Percentiles rank a stretch among this genome's conserved stretches.
phyloP scores from a whole-genome alignment of 768 basidiomycete species.

The Asterophora lycoperdoides region DNA sequence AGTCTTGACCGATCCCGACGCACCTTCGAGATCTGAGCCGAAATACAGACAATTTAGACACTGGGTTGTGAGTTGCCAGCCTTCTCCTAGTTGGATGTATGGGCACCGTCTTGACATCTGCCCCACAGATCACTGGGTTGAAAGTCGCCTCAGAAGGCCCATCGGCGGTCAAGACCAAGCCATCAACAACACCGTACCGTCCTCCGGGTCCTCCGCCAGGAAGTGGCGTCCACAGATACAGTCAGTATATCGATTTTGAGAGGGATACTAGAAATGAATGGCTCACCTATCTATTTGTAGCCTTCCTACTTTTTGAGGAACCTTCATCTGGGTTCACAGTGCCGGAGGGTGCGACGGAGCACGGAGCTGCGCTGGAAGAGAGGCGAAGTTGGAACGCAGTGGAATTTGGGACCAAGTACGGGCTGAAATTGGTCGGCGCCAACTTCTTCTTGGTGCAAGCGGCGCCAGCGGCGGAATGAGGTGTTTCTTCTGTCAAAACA shows the following conservation, averaged over 20 bases:
- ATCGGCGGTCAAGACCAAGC: constrained; percentile 37
- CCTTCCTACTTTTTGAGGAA: constrained; percentile 60
- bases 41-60: constrained; percentile 52
- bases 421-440: constrained; percentile 53
- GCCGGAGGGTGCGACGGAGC: constrained; percentile 42
- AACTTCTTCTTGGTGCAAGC: constrained; percentile 49
- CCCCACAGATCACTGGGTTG: constrained; percentile 31
- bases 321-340: constrained; percentile 39
- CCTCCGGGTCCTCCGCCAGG: constrained; percentile 53
- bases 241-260: constrained; percentile 28
- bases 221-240: constrained; percentile 54
- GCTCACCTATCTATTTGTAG: constrained; percentile 21
- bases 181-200: constrained; percentile 51
- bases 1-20: constrained; percentile 58
- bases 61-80: constrained; percentile 41
- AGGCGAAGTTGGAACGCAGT: constrained; percentile 54
- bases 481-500: too few species aligned
- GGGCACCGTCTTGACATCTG: constrained; percentile 3
- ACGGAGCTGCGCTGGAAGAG: constrained; percentile 38
- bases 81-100: background rate
- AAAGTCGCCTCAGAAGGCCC: constrained; percentile 26
- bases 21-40: constrained; percentile 46
- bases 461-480: background rate
- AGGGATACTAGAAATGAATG: background rate
- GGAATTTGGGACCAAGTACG: constrained; percentile 46